Base-by-base conservation (phyloP, 2,329 filamentous ascomycete species). In the Amesomyces nigricolor region DNA sequence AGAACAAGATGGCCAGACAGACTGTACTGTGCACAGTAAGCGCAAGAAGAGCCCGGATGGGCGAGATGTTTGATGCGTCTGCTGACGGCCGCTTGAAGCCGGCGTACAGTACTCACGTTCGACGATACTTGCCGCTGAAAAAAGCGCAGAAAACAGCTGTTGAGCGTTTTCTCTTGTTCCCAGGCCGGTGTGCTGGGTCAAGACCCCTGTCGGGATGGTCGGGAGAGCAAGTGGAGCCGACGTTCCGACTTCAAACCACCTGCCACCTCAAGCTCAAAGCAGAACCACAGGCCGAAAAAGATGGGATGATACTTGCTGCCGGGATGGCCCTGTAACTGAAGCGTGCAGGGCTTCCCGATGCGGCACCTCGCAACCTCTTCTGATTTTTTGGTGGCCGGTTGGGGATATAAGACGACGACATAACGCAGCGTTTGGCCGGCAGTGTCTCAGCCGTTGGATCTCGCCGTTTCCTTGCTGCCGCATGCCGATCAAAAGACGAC, bases 361-460 rank as follows among this genome's bases (percentile, higher is more conserved):
- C 43, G 61, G 59, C 44, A 46, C 46, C 47, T 51, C 47, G 48
- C 62, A 58, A 51, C 58, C 54, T 46, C 54, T 57, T 61, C 51
- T 57, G 47, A 50, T 54, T 32, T 54, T 40, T 53, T 54, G 37
- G 19, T 39, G 57, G 57, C 46, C 54, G 35, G 54, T 38, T 63
- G 59, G 55, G 62, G 62, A 40, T 64, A 63, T 64, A 64, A 61
- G 47, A 58, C 29, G 16, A 9, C 42, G 40, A 53, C 42, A 52
- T 61, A 61, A 53, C 40, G 49, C 40, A 57, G 44, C 58, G 54
- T 57, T 61, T 61, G 61, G 60, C 57, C 62, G 58, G 61, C 47
- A 57, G 11, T 59, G 60, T 58, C 57, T 42, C 32, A 22, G 51
- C 53, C 48, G 56, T 64, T 61, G 53, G 22, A 26, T 47, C 53